phyloP scores from a whole-genome alignment of 75 land plant genomes.

The Gnetum montanum region DNA sequence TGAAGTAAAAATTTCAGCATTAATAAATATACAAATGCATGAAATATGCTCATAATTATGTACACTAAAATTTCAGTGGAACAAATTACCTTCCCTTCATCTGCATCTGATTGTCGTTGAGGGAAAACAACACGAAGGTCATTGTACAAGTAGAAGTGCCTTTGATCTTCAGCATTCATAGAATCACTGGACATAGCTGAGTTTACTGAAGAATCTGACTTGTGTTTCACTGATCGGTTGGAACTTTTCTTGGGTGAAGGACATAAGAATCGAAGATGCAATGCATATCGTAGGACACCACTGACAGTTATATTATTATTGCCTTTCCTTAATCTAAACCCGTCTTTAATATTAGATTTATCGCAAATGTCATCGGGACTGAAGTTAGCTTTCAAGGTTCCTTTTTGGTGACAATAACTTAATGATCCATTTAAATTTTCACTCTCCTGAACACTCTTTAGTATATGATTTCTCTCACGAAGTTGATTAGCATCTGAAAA shows the following conservation, averaged over 20 bases:
- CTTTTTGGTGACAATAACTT: neutral
- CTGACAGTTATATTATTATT: conserved; percentile 31
- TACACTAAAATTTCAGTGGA: neutral
- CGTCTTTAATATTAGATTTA: conserved; percentile 9
- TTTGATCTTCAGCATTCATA: conserved; percentile 20
- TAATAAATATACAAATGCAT: neutral
- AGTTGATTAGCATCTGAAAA: no score
- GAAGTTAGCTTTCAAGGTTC: conserved; percentile 2
- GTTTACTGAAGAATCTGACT: conserved; percentile 26
- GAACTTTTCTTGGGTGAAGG: conserved; percentile 44
- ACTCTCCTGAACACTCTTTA: no score
- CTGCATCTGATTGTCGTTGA: conserved; percentile 94
- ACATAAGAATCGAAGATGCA: conserved; percentile 86
- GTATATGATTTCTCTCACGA: no score
- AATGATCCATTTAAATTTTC: neutral
- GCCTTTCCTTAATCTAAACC: conserved; percentile 18
- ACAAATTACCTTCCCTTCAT: conserved; percentile 87
- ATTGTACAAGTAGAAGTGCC: conserved; percentile 88
- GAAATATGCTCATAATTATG: neutral
- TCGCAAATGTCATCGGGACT: conserved; percentile 8
- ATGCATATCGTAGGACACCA: conserved; percentile 78
- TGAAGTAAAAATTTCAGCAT: neutral
- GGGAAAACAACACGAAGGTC: conserved; percentile 95
- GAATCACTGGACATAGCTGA: conserved; percentile 17
- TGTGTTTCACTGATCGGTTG: conserved; percentile 20